Base-by-base conservation (phyloP, 208 protist genomes). In the Leishmania arabica region DNA sequence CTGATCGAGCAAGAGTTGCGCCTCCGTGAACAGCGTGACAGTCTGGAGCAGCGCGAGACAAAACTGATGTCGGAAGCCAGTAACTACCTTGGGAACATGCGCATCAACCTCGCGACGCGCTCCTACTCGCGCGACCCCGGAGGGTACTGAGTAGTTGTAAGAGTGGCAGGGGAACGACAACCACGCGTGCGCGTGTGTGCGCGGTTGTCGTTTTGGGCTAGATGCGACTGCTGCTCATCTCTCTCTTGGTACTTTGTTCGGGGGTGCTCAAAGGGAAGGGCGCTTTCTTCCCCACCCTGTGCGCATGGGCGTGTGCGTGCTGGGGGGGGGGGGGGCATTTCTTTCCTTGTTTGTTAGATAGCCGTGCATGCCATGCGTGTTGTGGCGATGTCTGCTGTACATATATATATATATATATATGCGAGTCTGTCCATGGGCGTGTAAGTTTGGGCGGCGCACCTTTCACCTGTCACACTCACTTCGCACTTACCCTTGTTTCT, bases 1-100 rank as follows among this genome's bases (percentile, higher is more conserved):
- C 88, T 98, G 13, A 95, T 98, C 77, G 95, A 98, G 73, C 93
- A 97, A 80, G 95, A 98, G 77, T 83, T 98, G 75, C 94, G 95
- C 1, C 83, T 98, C 60, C 86, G 94, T 15, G 93, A 97, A 84
- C 93, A 97, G 87, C 84, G 95, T 15, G 93, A 98, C 78, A 97
- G 88, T 79, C 79, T 98, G 47, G 93, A 97, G 85, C 87, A 96
- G 86, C 91, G 92, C 17, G 95, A 98, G 84, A 95, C 89, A 58
- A 97, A 93, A 88, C 86, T 98, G 21, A 91, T 93, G 89, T 94
- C 91, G 19, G 94, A 98, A 80, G 94, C 94, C 51, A 92, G 76
- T 72, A 95, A 68, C 83, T 98, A 97, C 77, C 84, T 98, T 19
- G 91, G 90, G 17, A 96, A 91, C 58, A 91, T 96, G 86, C 93